Percentiles rank a stretch among this genome's conserved stretches.
Evolutionary conservation across 371 early-diverging fungal species (phyloP).

Genomic region (Basidiobolus meristosporus): DNA sequence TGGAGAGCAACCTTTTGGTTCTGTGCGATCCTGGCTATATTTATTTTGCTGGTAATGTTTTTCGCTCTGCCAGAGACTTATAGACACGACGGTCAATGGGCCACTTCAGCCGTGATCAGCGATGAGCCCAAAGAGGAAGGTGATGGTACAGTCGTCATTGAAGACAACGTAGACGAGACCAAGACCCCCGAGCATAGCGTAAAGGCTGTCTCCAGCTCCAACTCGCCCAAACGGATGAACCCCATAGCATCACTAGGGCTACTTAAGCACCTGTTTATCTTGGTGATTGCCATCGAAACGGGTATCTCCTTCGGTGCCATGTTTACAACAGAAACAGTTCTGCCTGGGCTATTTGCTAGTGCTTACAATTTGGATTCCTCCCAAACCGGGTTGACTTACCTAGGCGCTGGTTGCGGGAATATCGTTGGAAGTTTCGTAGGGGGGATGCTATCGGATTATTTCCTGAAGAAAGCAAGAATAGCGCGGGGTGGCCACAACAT

Average conservation of each 20-base stretch:
- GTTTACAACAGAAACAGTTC: conserved; percentile 18
- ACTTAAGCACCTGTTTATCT: conserved; percentile 17
- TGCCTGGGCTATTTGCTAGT: conserved; percentile 12
- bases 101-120: no score
- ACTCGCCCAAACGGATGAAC: conserved; percentile 3
- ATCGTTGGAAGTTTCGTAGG: conserved; percentile 17
- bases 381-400: conserved; percentile 17
- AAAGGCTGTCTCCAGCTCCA: no score
- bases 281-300: conserved; percentile 20
- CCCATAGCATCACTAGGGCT: conserved; percentile 15
- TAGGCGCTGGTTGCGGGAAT: conserved; percentile 23
- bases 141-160: no score
- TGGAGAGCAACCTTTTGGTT: conserved; percentile 51
- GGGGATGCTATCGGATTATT: conserved; percentile 15
- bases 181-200: no score
- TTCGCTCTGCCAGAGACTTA: conserved; percentile 44
- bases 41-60: conserved; percentile 27
- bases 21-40: conserved; percentile 25
- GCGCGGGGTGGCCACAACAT: no score
- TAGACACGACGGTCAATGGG: conserved; percentile 1
- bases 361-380: conserved; percentile 9
- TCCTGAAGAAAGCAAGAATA: conserved; percentile 5
- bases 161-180: no score
- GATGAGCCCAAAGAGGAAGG: no score
- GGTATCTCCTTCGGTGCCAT: conserved; percentile 27